Percentiles rank a stretch among this genome's conserved stretches.
These are phyloP conservation scores for Apiospora malaysiana DNA, from an alignment of 2,329 filamentous ascomycete genomes.

Conservation along the genomic window DNA sequence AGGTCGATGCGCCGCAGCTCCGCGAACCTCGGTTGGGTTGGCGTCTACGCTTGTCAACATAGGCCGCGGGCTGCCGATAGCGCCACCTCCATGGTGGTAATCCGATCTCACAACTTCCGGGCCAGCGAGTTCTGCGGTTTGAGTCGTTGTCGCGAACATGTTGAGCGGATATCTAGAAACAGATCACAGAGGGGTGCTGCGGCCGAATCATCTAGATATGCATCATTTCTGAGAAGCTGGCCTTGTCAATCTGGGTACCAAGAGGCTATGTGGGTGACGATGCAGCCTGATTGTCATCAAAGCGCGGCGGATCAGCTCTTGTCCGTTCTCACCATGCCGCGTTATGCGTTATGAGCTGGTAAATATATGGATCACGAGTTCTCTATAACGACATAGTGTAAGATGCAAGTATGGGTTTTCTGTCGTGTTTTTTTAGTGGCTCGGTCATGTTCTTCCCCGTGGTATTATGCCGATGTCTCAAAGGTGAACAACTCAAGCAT, in stretches of 20 bases:
- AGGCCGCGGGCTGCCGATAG: slow-evolving; percentile 18
- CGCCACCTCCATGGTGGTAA: slow-evolving; percentile 23
- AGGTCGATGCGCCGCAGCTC: slow-evolving; percentile 21
- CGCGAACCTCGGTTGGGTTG: slow-evolving; percentile 21
- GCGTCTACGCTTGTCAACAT: slow-evolving; percentile 20
- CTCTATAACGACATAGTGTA: too few relatives aligned
- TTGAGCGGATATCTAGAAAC: not conserved
- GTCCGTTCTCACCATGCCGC: not conserved
- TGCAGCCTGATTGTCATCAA: not conserved
- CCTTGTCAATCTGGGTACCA: not conserved
- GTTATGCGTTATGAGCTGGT: not conserved
- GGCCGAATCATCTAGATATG: not conserved
- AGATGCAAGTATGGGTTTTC: too few relatives aligned
- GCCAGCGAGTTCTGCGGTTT: not conserved
- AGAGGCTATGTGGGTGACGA: not conserved
- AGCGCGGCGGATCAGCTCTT: not conserved
- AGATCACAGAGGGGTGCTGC: not conserved
- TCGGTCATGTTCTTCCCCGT: too few relatives aligned
- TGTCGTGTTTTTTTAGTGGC: too few relatives aligned
- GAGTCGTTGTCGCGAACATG: not conserved
- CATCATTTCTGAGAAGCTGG: too few relatives aligned
- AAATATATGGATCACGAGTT: too few relatives aligned
- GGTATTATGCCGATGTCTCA: too few relatives aligned
- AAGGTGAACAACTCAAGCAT: too few relatives aligned
- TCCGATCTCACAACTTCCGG: too few relatives aligned